These are phyloP conservation scores for Aspergillus pseudoglaucus DNA, from an alignment of 2,329 filamentous ascomycete species.

Conservation along the genomic window DNA sequence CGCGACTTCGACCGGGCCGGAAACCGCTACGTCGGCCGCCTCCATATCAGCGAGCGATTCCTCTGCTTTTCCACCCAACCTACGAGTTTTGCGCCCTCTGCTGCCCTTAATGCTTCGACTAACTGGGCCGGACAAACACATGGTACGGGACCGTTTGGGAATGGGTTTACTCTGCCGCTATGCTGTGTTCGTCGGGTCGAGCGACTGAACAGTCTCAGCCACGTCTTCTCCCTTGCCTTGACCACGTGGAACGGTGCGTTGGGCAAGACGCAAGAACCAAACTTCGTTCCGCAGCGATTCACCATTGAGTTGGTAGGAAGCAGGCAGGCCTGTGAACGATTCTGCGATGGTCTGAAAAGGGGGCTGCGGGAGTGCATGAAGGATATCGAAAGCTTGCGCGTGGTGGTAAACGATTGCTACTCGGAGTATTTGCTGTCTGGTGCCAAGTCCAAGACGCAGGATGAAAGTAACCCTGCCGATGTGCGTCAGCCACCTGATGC, in stretches of 20 bases:
- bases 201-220: slow-evolving; percentile 83
- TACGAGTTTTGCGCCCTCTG: slow-evolving; percentile 74
- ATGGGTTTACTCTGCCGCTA: slow-evolving; percentile 90
- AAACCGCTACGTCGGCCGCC: slow-evolving; percentile 84
- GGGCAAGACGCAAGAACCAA: slow-evolving; percentile 52
- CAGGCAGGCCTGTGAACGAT: slow-evolving; percentile 82
- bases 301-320: slow-evolving; percentile 87
- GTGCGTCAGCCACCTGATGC: slow-evolving; percentile 69
- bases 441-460: slow-evolving; percentile 41
- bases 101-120: slow-evolving; percentile 71
- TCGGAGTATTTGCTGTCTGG: slow-evolving; percentile 69
- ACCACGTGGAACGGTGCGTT: slow-evolving; percentile 79
- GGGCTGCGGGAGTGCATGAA: slow-evolving; percentile 80
- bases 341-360: slow-evolving; percentile 92
- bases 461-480: slow-evolving; percentile 37
- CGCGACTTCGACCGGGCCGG: slow-evolving; percentile 57
- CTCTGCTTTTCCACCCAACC: slow-evolving; percentile 95
- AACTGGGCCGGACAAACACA: slow-evolving; percentile 89
- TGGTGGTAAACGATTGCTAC: slow-evolving; percentile 77
- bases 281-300: slow-evolving; percentile 72
- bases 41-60: slow-evolving; percentile 90
- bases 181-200: slow-evolving; percentile 90
- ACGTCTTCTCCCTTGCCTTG: slow-evolving; percentile 85
- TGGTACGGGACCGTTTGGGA: slow-evolving; percentile 84
- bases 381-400: slow-evolving; percentile 76